phyloP scores from a whole-genome alignment of 441 rosid genomes.

The Jatropha podagrica region DNA sequence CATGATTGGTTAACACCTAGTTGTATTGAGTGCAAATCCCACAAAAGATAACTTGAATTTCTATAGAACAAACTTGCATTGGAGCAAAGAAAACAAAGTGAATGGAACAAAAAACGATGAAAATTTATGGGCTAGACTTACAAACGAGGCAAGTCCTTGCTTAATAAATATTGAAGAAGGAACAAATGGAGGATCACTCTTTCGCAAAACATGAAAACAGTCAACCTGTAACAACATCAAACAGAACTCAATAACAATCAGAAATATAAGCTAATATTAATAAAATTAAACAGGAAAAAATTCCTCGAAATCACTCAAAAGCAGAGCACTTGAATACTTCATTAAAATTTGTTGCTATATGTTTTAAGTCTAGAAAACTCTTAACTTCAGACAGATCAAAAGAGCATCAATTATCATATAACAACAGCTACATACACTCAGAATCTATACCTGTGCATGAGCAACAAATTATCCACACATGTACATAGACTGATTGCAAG shows the following conservation, averaged over 20 bases:
- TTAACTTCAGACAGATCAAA: background rate
- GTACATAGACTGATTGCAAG: background rate
- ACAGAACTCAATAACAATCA: conserved; percentile 17
- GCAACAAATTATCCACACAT: background rate
- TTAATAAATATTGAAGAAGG: conserved; percentile 78
- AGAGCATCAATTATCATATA: background rate
- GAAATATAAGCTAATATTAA: conserved; percentile 1
- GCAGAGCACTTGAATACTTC: background rate
- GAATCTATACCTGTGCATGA: background rate
- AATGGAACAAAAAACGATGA: conserved; percentile 1
- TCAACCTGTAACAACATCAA: conserved; percentile 64
- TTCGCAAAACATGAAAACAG: conserved; percentile 97
- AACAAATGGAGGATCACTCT: conserved; percentile 93
- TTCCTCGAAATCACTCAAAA: background rate
- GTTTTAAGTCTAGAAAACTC: background rate
- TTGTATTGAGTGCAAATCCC: background rate
- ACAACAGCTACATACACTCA: background rate
- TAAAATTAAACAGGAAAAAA: background rate
- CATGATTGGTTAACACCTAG: background rate
- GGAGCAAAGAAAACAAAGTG: conserved; percentile 7
- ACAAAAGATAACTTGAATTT: background rate
- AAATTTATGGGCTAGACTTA: conserved; percentile 39
- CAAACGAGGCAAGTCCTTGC: conserved; percentile 95
- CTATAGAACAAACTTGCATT: background rate
- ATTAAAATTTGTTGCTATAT: background rate